Percentiles rank a stretch among this genome's conserved stretches.
phyloP scores from a whole-genome alignment of 2,329 filamentous ascomycete species.

The Microcyclospora tardicrescens region DNA sequence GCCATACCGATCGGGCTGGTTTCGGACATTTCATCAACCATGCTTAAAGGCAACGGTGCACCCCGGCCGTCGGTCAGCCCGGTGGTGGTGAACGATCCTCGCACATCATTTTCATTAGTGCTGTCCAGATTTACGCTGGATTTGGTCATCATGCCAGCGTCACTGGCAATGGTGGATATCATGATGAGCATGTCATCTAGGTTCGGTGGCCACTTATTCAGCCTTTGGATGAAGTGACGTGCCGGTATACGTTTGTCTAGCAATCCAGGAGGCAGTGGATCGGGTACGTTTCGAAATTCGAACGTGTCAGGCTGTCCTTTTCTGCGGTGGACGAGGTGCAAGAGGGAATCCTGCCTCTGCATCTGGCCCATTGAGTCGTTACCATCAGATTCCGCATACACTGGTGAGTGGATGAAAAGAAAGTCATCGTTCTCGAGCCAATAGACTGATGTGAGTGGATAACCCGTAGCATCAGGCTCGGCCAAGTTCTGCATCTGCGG shows the following conservation, averaged over 20 bases:
- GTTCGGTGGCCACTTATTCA: slow-evolving; percentile 68
- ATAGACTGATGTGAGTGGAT: slow-evolving; percentile 43
- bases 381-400: slow-evolving; percentile 9
- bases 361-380: slow-evolving; percentile 1
- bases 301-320: neutral
- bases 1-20: slow-evolving; percentile 68
- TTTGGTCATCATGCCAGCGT: slow-evolving; percentile 65
- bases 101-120: neutral
- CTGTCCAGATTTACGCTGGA: slow-evolving; percentile 38
- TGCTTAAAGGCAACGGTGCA: slow-evolving; percentile 53
- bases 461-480: slow-evolving; percentile 21
- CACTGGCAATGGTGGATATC: slow-evolving; percentile 64
- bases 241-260: slow-evolving; percentile 50
- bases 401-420: slow-evolving; percentile 63
- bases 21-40: slow-evolving; percentile 53
- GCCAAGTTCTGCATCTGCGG: slow-evolving; percentile 43
- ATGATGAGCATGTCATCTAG: slow-evolving; percentile 73
- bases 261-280: neutral
- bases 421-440: slow-evolving; percentile 65
- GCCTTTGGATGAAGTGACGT: slow-evolving; percentile 63
- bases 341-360: slow-evolving; percentile 47
- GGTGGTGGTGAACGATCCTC: slow-evolving; percentile 36
- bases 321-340: slow-evolving; percentile 51
- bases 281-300: neutral
- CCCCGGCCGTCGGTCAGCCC: slow-evolving; percentile 61